Evolutionary conservation across 1,139 yeast genomes (phyloP), one percentile per base, ranked within the genome.

Genomic region (Taphrina populina): DNA sequence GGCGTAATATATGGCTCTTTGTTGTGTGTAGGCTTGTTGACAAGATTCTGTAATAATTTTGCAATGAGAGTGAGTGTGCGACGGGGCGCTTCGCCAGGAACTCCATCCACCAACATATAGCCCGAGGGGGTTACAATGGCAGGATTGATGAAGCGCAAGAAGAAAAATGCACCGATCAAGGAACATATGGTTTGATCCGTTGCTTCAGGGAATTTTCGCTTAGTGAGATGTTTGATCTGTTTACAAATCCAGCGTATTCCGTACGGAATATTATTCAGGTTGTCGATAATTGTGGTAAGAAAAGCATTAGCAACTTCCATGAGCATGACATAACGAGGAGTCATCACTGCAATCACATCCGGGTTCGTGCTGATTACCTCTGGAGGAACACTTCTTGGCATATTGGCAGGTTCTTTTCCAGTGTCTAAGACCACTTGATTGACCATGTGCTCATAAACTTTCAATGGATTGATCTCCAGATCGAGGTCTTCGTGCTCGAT

Each of bases 91-190:
- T 62, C 61, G 39, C 67, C 71, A 1, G 74, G 75, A 19, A 64
- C 61, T 47, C 64, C 64, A 56, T 71, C 73, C 15, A 72, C 70
- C 24, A 73, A 63, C 70, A 69, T 69, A 62, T 84, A 80, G 2
- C 88, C 77, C 62, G 87, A 95, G 0, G 97, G 96, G 43, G 92
- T 83, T 11, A 90, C 90, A 60, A 92, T 82, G 0, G 95, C 95
- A 6, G 98, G 97, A 66, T 95, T 88, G 60, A 88, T 78, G 63
- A 86, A 84, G 60, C 97, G 75, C 62, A 92, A 73, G 66, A 92
- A 90, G 53, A 90, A 73, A 66, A 87, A 90, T 0, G 95, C 88
- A 0, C 96, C 96, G 33, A 88, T 70, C 15, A 72, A 63, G 1
- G 74, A 69, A 43, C 71, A 67, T 11, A 71, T 87, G 0, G 95